Evolutionary conservation across 306 rosid species (phyloP).

Genomic region (Cicer chorassanicum): DNA sequence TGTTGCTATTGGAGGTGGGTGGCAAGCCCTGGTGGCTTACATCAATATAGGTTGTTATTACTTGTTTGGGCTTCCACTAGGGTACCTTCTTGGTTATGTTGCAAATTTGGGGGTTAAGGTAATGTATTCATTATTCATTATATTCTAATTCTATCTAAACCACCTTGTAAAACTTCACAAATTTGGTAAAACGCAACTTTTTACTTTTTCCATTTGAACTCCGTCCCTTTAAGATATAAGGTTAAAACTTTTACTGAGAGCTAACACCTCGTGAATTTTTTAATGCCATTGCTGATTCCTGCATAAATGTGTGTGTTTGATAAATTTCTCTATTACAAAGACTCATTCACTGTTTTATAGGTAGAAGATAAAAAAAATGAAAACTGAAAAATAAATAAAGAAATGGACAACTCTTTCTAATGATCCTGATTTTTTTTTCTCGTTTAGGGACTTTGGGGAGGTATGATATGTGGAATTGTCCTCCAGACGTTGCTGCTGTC

Average conservation of each 20-base stretch:
- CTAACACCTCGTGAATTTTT: no score
- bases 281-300: background rate
- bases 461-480: constrained; percentile 56
- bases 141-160: background rate
- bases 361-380: background rate
- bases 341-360: background rate
- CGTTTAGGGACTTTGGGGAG: constrained; percentile 60
- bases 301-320: background rate
- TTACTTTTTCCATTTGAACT: background rate
- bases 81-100: constrained; percentile 68
- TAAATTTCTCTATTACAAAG: background rate
- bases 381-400: background rate
- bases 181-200: background rate
- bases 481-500: constrained; percentile 50
- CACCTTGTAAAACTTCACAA: background rate
- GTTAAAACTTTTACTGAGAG: no score
- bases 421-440: constrained; percentile 24
- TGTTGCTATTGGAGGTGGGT: constrained; percentile 94
- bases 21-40: constrained; percentile 88
- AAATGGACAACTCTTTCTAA: background rate
- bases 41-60: constrained; percentile 82
- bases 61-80: constrained; percentile 79
- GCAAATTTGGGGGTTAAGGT: constrained; percentile 74
- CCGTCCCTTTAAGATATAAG: no score
- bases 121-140: constrained; percentile 8